Conservation (phyloP, 371 early-diverging fungal species). For the Astathelohania contejeani region DNA sequence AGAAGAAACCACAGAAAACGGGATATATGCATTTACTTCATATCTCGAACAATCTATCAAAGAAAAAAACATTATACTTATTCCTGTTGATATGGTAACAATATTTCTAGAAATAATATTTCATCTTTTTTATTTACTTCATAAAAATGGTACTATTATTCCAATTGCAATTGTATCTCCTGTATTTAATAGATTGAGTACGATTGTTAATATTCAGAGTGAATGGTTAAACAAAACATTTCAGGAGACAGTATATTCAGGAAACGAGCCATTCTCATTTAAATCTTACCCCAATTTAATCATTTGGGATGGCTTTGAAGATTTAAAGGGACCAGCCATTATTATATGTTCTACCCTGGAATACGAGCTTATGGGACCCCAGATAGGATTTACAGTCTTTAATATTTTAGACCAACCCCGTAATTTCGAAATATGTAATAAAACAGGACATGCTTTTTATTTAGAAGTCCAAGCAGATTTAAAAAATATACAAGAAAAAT, state of each 20-base stretch:
- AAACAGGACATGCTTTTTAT: no score
- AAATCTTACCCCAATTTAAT: no score
- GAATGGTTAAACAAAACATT: not conserved
- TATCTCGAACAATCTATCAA: not conserved
- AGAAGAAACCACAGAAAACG: not conserved
- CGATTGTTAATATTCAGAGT: not conserved
- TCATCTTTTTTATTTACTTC: not conserved
- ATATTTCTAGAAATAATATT: not conserved
- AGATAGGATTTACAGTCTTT: no score
- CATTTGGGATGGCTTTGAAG: no score
- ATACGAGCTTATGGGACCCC: no score
- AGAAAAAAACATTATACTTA: not conserved
- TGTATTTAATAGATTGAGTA: constrained; percentile 1
- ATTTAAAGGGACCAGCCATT: no score
- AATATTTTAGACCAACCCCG: no score
- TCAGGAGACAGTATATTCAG: not conserved
- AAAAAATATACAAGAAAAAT: no score
- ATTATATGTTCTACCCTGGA: no score
- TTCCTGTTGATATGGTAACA: not conserved
- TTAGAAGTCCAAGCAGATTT: no score
- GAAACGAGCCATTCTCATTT: not conserved
- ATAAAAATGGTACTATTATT: not conserved
- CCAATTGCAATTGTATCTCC: not conserved
- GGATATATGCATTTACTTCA: not conserved
- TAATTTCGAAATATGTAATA: no score